Evolutionary conservation across 768 basidiomycete species (phyloP).

Genomic region (Kwoniella dejecticola): DNA sequence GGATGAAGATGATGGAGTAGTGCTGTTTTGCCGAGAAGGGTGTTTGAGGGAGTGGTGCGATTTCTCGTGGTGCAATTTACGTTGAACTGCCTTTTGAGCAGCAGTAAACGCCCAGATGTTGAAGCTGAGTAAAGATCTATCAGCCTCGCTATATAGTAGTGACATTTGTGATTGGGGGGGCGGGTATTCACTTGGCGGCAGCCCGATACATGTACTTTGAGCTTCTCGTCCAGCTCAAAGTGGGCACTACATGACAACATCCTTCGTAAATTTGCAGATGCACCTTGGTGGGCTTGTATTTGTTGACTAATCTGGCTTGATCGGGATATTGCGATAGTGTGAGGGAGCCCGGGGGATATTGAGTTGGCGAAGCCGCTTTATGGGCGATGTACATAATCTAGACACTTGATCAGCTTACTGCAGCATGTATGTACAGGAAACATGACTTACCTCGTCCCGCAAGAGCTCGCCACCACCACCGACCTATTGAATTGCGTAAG

Average conservation of each 20-base stretch:
- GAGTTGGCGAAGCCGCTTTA: conserved; percentile 48
- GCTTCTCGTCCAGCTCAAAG: conserved; percentile 44
- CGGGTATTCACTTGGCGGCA: conserved; percentile 49
- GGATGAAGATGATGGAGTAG: conserved; percentile 2
- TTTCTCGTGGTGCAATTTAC: conserved; percentile 19
- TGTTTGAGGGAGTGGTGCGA: conserved; percentile 9
- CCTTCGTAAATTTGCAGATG: conserved; percentile 54
- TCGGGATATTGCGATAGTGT: conserved; percentile 45
- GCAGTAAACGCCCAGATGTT: conserved; percentile 52
- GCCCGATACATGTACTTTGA: conserved; percentile 50
- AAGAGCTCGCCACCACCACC: conserved; percentile 49
- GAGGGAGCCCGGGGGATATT: conserved; percentile 35
- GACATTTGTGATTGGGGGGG: no score
- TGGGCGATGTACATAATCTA: conserved; percentile 50
- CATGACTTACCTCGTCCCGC: conserved; percentile 36
- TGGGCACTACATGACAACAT: conserved; percentile 49
- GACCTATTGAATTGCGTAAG: conserved; percentile 21
- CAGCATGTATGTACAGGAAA: background rate
- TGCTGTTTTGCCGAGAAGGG: conserved; percentile 6
- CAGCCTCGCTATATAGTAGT: no score
- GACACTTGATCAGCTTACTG: background rate
- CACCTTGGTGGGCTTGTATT: conserved; percentile 51
- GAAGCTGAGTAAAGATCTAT: conserved; percentile 33
- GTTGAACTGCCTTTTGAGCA: conserved; percentile 41
- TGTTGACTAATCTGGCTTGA: conserved; percentile 39